These are phyloP conservation scores for Tetradesmus obliquus DNA, from an alignment of 139 green algal species.

Conservation along the genomic window DNA sequence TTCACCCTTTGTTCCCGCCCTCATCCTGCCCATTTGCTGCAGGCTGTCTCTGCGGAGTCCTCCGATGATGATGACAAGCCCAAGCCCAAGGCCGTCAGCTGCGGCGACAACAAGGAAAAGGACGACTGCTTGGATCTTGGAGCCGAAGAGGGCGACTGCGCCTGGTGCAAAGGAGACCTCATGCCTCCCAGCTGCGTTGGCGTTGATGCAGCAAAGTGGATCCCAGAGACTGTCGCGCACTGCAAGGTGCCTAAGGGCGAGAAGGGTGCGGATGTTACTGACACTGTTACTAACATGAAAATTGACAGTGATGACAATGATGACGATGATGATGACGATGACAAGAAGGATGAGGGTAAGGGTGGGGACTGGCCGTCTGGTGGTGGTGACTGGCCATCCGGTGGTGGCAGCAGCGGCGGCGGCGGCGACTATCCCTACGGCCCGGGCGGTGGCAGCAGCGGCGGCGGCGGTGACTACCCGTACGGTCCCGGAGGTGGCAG, in stretches of 20 bases:
- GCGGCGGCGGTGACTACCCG: neutral
- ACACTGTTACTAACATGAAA: neutral
- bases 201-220: slow-evolving; percentile 11
- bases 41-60: neutral
- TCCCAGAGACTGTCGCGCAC: slow-evolving; percentile 31
- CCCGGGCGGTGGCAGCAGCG: neutral
- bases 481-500: neutral
- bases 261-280: neutral
- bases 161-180: slow-evolving; percentile 39
- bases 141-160: slow-evolving; percentile 31
- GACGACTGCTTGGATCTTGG: slow-evolving; percentile 34
- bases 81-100: slow-evolving; percentile 28
- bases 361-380: neutral
- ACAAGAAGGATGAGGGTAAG: neutral
- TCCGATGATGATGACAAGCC: neutral
- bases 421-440: neutral
- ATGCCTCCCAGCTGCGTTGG: slow-evolving; percentile 28
- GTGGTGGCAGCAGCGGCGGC: neutral
- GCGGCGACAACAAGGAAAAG: slow-evolving; percentile 45
- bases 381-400: neutral
- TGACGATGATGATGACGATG: neutral
- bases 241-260: slow-evolving; percentile 41
- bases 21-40: neutral
- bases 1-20: too few relatives aligned
- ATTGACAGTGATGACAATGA: neutral